A percentile compares a stretch with the other conserved stretches of the same genome.
Conservation (phyloP, 202 grass and related monocot species). For the Carex arenaria region DNA sequence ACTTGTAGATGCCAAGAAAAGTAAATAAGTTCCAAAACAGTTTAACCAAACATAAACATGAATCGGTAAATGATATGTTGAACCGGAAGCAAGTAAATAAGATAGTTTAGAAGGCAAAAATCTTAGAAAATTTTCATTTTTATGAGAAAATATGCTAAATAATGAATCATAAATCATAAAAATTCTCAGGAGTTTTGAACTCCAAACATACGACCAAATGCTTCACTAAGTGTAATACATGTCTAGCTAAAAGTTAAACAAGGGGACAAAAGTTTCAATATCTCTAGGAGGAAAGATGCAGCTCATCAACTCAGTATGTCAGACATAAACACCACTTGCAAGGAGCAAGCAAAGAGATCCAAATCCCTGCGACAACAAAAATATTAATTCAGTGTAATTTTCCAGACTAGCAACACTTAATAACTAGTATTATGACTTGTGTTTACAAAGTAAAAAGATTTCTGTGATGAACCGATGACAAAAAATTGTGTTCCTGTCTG, state of each 20-base stretch:
- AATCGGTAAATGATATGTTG: background rate
- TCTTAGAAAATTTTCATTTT: background rate
- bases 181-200: background rate
- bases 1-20: too few relatives aligned
- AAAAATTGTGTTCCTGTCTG: background rate
- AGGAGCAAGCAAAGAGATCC: constrained; percentile 85
- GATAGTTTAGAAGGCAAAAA: background rate
- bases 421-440: background rate
- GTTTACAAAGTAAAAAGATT: background rate
- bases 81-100: background rate
- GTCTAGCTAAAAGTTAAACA: constrained; percentile 7
- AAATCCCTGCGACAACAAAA: constrained; percentile 48
- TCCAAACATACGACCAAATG: background rate
- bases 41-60: background rate
- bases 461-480: background rate
- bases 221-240: background rate
- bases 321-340: constrained; percentile 76
- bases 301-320: constrained; percentile 9
- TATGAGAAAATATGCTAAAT: constrained; percentile 11
- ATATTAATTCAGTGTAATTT: background rate
- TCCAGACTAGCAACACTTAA: background rate
- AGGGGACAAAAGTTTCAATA: background rate
- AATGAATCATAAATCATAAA: background rate
- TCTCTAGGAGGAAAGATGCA: background rate
- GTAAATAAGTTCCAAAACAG: background rate